These are phyloP conservation scores for Penstemon newberryi DNA, from an alignment of 257 asterid species.

Conservation along the genomic window DNA sequence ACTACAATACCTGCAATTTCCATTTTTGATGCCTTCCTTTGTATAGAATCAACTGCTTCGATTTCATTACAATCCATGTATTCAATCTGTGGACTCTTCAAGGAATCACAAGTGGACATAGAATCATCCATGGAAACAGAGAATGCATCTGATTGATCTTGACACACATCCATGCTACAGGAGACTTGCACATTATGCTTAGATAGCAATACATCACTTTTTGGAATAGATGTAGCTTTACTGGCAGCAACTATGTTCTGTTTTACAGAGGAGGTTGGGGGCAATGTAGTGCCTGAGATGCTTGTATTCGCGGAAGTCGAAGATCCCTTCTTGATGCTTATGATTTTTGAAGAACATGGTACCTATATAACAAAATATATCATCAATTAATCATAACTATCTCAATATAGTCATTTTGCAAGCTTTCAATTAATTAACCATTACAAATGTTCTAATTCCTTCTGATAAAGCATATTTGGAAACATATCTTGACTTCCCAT, in stretches of 20 bases:
- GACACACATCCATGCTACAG: conserved; percentile 44
- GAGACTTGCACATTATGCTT: conserved; percentile 30
- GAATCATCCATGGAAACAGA: conserved; percentile 87
- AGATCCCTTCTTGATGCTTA: conserved; percentile 65
- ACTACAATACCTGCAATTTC: conserved; percentile 49
- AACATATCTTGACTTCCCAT: too few species aligned
- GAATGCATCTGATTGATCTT: conserved; percentile 51
- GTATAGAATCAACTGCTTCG: conserved; percentile 61
- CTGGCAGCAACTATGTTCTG: conserved; percentile 37
- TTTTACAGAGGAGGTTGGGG: conserved; percentile 43
- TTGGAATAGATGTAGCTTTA: conserved; percentile 38
- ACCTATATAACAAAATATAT: conserved; percentile 43
- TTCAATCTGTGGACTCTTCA: conserved; percentile 87
- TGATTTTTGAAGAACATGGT: conserved; percentile 64
- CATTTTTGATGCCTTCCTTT: conserved; percentile 54
- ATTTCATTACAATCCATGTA: conserved; percentile 64
- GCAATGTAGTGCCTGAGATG: conserved; percentile 33
- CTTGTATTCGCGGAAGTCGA: conserved; percentile 44
- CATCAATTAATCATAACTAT: not conserved
- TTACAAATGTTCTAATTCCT: too few species aligned
- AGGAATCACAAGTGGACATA: conserved; percentile 77
- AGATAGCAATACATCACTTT: conserved; percentile 34
- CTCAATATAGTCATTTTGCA: too few species aligned
- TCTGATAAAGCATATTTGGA: too few species aligned
- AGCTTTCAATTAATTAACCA: too few species aligned